Percentiles rank a stretch among this genome's conserved stretches.
phyloP scores from a whole-genome alignment of 257 asterid species.

The Scutellaria minor region DNA sequence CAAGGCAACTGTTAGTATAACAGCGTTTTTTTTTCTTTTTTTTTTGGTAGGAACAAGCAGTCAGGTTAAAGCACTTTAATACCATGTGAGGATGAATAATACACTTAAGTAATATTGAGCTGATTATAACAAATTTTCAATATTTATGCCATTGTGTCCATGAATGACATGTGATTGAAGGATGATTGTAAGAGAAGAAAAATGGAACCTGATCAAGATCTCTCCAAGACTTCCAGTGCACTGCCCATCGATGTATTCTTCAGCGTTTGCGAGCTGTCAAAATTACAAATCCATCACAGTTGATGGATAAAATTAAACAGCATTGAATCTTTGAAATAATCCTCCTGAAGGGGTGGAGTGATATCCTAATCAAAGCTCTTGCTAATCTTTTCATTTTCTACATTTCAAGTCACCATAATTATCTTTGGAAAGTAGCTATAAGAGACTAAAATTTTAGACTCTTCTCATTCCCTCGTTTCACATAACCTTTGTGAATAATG shows the following conservation, averaged over 20 bases:
- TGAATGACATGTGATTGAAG: not conserved
- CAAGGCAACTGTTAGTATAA: not conserved
- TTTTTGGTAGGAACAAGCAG: no score
- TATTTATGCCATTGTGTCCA: not conserved
- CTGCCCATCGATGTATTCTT: slow-evolving; percentile 86
- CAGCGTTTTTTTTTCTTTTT: no score
- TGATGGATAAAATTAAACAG: slow-evolving; percentile 16
- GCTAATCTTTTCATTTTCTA: slow-evolving; percentile 19
- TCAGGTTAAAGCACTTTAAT: not conserved
- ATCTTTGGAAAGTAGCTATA: not conserved
- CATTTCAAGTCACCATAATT: not conserved
- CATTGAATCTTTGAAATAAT: not conserved
- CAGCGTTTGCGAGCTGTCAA: slow-evolving; percentile 92
- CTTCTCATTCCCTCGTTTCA: not conserved
- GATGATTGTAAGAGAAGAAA: not conserved
- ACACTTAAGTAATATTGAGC: not conserved
- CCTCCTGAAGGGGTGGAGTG: not conserved
- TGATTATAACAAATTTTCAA: not conserved
- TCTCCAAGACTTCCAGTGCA: slow-evolving; percentile 93
- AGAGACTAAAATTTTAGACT: not conserved
- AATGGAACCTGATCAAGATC: slow-evolving; percentile 66
- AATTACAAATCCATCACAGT: not conserved
- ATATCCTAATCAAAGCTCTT: slow-evolving; percentile 15
- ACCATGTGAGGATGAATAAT: not conserved
- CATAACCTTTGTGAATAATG: not conserved